Evolutionary conservation across 495 filamentous ascomycete species (phyloP).

Genomic region (Penicillium crystallinum): DNA sequence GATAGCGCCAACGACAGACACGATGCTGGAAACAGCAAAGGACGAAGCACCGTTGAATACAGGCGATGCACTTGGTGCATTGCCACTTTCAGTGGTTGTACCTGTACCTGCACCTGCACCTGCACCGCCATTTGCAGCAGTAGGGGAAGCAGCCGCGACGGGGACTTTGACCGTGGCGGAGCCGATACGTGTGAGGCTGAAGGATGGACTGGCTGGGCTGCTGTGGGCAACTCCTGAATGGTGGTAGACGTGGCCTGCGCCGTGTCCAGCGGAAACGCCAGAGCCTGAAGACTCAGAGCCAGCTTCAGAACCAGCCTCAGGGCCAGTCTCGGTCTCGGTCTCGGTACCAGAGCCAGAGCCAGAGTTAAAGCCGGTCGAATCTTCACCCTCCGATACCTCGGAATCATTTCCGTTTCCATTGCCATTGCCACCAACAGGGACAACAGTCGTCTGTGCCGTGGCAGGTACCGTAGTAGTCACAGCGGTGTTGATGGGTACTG

Average conservation of each 20-base stretch:
- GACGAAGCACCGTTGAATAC: constrained; percentile 2
- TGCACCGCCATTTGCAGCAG: not conserved
- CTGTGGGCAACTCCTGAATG: not conserved
- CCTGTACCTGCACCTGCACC: not conserved
- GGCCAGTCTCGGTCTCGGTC: no score
- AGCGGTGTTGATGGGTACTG: not conserved
- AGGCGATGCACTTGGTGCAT: not conserved
- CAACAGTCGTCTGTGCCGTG: not conserved
- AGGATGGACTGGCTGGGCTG: not conserved
- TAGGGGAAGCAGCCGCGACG: not conserved
- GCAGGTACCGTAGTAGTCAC: not conserved
- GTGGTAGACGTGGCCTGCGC: not conserved
- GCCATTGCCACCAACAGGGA: not conserved
- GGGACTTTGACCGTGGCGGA: not conserved
- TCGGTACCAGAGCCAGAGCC: not conserved
- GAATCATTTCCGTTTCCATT: not conserved
- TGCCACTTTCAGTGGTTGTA: not conserved
- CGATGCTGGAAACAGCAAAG: not conserved
- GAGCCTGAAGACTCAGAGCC: not conserved
- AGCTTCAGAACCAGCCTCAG: no score
- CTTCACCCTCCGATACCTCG: not conserved
- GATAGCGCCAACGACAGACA: not conserved
- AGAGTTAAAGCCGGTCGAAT: not conserved
- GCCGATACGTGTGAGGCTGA: not conserved
- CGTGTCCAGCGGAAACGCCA: not conserved